A percentile compares a stretch with the other conserved stretches of the same genome.
Evolutionary conservation across 1,284 basidiomycete species (phyloP).

Genomic region (Puccinia polysora): DNA sequence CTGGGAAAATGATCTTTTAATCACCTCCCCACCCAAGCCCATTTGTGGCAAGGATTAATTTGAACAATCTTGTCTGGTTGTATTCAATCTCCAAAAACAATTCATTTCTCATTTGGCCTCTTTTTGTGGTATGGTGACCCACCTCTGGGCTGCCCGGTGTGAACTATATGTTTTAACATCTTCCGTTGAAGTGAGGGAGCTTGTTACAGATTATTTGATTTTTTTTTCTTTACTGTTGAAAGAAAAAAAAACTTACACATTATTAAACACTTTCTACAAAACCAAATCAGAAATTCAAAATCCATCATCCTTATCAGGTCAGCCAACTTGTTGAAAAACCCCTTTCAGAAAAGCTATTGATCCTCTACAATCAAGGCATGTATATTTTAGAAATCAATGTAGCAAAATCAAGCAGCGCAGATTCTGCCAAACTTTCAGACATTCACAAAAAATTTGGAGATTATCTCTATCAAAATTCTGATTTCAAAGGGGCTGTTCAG

Average conservation of each 20-base stretch:
- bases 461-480: constrained; percentile 80
- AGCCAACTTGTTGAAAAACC: constrained; percentile 66
- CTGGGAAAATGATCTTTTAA: constrained; percentile 66
- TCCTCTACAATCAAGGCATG: constrained; percentile 64
- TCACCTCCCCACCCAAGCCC: constrained; percentile 74
- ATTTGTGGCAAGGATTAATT: constrained; percentile 46
- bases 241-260: neutral
- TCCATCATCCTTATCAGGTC: too few relatives aligned
- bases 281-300: too few relatives aligned
- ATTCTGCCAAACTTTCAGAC: constrained; percentile 66
- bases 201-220: neutral
- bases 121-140: constrained; percentile 71
- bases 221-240: neutral
- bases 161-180: constrained; percentile 70
- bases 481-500: constrained; percentile 86
- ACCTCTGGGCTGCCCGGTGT: constrained; percentile 73
- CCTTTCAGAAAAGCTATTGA: constrained; percentile 71
- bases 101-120: constrained; percentile 75
- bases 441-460: constrained; percentile 87
- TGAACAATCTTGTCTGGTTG: constrained; percentile 76
- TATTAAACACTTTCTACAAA: too few relatives aligned
- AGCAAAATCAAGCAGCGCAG: constrained; percentile 60
- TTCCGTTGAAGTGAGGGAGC: constrained; percentile 65
- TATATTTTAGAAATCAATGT: constrained; percentile 64
- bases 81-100: constrained; percentile 91